phyloP scores from a whole-genome alignment of 192 early-diverging fungal genomes.

The Tieghemiomyces parasiticus region DNA sequence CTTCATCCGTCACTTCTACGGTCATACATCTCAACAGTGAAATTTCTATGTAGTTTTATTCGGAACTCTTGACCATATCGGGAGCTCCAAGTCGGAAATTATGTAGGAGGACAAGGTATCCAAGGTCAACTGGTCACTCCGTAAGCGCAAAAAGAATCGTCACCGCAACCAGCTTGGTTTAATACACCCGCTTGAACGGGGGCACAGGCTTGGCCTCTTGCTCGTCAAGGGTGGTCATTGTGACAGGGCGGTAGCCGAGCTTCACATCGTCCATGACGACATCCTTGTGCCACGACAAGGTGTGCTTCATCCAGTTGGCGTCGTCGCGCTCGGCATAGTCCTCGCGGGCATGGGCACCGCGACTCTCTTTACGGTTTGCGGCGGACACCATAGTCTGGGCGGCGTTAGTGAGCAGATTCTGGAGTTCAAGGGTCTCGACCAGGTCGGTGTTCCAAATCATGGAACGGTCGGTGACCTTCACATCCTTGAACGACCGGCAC shows the following conservation, averaged over 20 bases:
- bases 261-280: conserved; percentile 55
- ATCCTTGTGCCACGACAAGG: conserved; percentile 83
- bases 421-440: conserved; percentile 90
- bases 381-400: conserved; percentile 86
- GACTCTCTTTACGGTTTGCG: conserved; percentile 86
- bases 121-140: too few relatives aligned
- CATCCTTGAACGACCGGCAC: conserved; percentile 58
- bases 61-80: too few relatives aligned
- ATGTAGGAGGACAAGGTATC: too few relatives aligned
- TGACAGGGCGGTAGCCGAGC: conserved; percentile 76
- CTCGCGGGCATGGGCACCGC: conserved; percentile 96
- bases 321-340: conserved; percentile 87
- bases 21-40: too few relatives aligned
- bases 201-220: conserved; percentile 85
- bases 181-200: conserved; percentile 78
- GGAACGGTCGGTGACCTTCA: conserved; percentile 78
- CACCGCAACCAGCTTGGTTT: too few relatives aligned
- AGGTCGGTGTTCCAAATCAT: conserved; percentile 99
- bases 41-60: too few relatives aligned
- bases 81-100: too few relatives aligned
- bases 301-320: conserved; percentile 97
- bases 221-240: conserved; percentile 73
- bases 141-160: too few relatives aligned
- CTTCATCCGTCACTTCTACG: too few relatives aligned
- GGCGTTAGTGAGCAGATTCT: conserved; percentile 92